Conservation (phyloP, 371 early-diverging fungal species). For the Smittium culicis region DNA sequence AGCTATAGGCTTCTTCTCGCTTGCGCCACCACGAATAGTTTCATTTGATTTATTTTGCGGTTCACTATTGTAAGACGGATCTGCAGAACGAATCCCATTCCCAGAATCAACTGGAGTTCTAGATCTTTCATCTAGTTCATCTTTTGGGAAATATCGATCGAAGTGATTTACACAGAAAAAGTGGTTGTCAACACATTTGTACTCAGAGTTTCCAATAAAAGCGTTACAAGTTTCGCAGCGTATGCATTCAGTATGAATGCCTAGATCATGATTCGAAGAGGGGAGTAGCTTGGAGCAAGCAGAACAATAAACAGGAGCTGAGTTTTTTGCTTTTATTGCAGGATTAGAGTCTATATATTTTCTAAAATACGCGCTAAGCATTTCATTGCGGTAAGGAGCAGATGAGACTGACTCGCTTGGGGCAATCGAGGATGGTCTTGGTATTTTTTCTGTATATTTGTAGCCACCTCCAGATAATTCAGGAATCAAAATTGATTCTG, state of each 20-base stretch:
- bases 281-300: background rate
- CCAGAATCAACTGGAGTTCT: background rate
- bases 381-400: conserved; percentile 3
- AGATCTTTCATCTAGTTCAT: background rate
- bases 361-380: conserved; percentile 1
- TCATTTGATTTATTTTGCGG: no score
- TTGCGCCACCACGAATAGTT: background rate
- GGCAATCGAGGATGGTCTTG: background rate
- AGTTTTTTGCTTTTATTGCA: background rate
- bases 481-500: background rate
- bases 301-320: background rate
- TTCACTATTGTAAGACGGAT: background rate
- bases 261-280: background rate
- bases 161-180: background rate
- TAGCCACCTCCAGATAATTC: background rate
- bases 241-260: background rate
- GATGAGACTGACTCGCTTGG: conserved; percentile 12
- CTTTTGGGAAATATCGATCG: background rate
- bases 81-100: background rate
- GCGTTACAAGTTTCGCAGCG: background rate
- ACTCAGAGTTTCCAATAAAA: background rate
- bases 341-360: background rate
- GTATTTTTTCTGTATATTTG: background rate
- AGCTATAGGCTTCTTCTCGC: background rate
- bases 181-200: background rate